phyloP scores from a whole-genome alignment of 1,139 yeast species.

The Yamadazyma pseudoaaseri region DNA sequence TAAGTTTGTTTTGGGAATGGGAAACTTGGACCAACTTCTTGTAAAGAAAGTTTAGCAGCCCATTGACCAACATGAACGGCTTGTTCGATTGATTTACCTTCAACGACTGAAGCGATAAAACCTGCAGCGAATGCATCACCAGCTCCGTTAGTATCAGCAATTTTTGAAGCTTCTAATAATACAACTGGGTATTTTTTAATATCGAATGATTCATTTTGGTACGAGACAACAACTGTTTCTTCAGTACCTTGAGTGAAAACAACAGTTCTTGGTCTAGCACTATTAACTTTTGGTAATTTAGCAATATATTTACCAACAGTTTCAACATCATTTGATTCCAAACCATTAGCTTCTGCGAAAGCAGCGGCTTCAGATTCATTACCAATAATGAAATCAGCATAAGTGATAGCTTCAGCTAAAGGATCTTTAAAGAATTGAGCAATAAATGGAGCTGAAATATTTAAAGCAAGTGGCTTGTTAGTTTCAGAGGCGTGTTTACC shows the following conservation, averaged over 20 bases:
- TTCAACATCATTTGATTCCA: conserved; percentile 55
- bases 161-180: conserved; percentile 61
- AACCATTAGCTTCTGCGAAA: conserved; percentile 81
- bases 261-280: conserved; percentile 73
- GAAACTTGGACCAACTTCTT: conserved; percentile 91
- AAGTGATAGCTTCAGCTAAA: conserved; percentile 75
- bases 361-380: conserved; percentile 98
- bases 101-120: conserved; percentile 83
- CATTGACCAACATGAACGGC: conserved; percentile 90
- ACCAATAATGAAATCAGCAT: conserved; percentile 89
- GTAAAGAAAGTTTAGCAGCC: conserved; percentile 91
- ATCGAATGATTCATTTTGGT: conserved; percentile 44
- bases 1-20: conserved; percentile 77
- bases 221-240: conserved; percentile 75
- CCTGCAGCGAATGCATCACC: conserved; percentile 99
- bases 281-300: conserved; percentile 72
- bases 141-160: conserved; percentile 96
- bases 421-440: conserved; percentile 94
- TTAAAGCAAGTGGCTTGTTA: conserved; percentile 81
- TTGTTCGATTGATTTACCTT: conserved; percentile 64
- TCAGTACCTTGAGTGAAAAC: conserved; percentile 92
- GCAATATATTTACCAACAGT: conserved; percentile 85
- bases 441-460: conserved; percentile 95
- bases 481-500: conserved; percentile 89
- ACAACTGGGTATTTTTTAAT: conserved; percentile 65